Conservation (phyloP, 2,329 filamentous ascomycete species). For the Tolypocladium cylindrosporum region DNA sequence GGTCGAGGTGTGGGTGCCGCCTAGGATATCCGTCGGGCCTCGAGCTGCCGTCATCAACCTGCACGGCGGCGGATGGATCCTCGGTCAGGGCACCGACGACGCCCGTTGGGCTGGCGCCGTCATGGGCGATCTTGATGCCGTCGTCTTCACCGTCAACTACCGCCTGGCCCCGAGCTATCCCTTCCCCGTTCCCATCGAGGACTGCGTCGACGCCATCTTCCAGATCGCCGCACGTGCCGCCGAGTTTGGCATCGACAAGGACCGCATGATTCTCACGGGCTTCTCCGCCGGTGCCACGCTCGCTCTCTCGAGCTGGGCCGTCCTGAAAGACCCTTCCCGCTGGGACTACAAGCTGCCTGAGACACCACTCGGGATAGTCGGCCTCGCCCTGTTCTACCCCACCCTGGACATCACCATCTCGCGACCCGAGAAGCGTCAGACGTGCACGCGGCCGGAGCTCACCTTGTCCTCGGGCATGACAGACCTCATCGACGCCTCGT, state of each 20-base stretch:
- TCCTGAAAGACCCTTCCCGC: slow-evolving; percentile 32
- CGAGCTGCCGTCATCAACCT: slow-evolving; percentile 53
- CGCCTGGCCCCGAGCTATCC: slow-evolving; percentile 56
- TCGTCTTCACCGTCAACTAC: slow-evolving; percentile 58
- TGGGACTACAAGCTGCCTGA: slow-evolving; percentile 27
- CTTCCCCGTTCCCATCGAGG: slow-evolving; percentile 55
- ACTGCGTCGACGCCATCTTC: slow-evolving; percentile 53
- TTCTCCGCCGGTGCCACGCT: slow-evolving; percentile 55
- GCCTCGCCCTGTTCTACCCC: slow-evolving; percentile 51
- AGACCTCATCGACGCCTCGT: slow-evolving; percentile 52
- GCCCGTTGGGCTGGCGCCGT: slow-evolving; percentile 49
- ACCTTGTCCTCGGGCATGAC: slow-evolving; percentile 49
- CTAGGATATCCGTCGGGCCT: slow-evolving; percentile 19
- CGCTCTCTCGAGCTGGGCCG: slow-evolving; percentile 36
- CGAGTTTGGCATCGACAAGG: slow-evolving; percentile 47
- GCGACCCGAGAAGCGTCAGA: slow-evolving; percentile 44
- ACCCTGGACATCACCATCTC: slow-evolving; percentile 50
- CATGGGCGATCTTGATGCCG: slow-evolving; percentile 38
- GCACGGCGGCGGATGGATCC: slow-evolving; percentile 57
- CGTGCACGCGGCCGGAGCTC: slow-evolving; percentile 43
- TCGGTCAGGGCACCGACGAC: slow-evolving; percentile 54
- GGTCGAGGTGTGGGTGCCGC: slow-evolving; percentile 36
- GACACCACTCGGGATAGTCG: slow-evolving; percentile 36
- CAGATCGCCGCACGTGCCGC: slow-evolving; percentile 47
- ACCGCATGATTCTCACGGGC: slow-evolving; percentile 48